Evolutionary conservation across 371 early-diverging fungal genomes (phyloP).

Genomic region (Mortierella sp.): DNA sequence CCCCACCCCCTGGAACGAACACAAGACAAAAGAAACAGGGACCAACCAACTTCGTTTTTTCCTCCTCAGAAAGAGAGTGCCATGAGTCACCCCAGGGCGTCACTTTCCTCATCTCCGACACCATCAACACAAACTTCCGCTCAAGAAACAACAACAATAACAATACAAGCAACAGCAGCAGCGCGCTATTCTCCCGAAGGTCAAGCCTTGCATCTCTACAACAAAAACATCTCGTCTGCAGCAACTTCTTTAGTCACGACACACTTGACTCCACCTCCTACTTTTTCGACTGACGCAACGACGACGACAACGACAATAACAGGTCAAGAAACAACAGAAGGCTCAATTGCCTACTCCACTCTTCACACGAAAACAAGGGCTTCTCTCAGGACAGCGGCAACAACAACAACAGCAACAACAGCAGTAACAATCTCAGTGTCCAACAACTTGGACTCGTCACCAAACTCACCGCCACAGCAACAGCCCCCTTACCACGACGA

Average conservation of each 20-base stretch:
- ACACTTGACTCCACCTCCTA: neutral
- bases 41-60: neutral
- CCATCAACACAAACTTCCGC: constrained; percentile 1
- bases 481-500: neutral
- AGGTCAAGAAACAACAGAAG: neutral
- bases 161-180: neutral
- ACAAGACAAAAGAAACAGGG: neutral
- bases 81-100: constrained; percentile 11
- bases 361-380: too few species aligned
- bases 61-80: neutral
- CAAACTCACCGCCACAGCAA: neutral
- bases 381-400: neutral
- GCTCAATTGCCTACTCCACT: neutral
- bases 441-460: neutral
- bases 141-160: neutral
- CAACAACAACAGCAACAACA: neutral
- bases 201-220: too few species aligned
- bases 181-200: neutral
- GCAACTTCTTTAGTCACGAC: neutral
- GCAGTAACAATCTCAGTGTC: neutral
- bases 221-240: neutral
- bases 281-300: too few species aligned
- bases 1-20: neutral
- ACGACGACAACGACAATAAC: neutral
- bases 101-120: constrained; percentile 10